phyloP scores from a whole-genome alignment of 331 rosid genomes.

The Pyracantha coccinea region DNA sequence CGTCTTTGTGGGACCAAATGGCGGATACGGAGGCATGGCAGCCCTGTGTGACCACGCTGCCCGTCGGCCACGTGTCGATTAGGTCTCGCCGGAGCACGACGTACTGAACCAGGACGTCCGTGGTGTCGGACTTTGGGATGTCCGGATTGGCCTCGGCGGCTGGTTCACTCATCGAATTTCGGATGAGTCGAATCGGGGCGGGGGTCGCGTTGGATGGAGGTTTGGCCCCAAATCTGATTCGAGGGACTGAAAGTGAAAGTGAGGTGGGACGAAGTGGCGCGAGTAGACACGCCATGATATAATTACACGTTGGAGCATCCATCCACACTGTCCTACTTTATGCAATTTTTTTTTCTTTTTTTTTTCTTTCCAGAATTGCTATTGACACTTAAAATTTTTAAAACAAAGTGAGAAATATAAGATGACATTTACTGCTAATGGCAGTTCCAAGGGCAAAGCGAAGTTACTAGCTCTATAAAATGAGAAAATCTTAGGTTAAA shows the following conservation, averaged over 20 bases:
- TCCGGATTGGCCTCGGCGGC: conserved; percentile 19
- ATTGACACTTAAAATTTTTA: too few species aligned
- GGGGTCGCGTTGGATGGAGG: conserved; percentile 4
- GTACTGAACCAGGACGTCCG: conserved; percentile 62
- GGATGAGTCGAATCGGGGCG: conserved; percentile 25
- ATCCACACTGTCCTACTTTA: background rate
- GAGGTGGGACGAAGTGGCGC: conserved; percentile 20
- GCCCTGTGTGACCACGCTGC: conserved; percentile 80
- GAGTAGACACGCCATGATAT: conserved; percentile 33
- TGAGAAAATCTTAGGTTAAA: too few species aligned
- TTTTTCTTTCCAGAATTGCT: background rate
- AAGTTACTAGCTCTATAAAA: too few species aligned
- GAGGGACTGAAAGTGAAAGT: background rate
- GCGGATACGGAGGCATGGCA: conserved; percentile 94
- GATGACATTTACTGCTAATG: too few species aligned
- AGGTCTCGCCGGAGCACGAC: conserved; percentile 92
- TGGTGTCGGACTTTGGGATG: conserved; percentile 6
- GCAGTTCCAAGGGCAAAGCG: too few species aligned
- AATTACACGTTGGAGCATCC: background rate
- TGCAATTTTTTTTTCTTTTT: background rate
- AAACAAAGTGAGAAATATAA: too few species aligned
- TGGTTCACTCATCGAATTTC: conserved; percentile 57
- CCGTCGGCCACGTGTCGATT: conserved; percentile 77
- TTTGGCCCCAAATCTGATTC: background rate
- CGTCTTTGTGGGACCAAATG: conserved; percentile 64